A percentile compares a stretch with the other conserved stretches of the same genome.
Conservation (phyloP, 129 eudicot genomes). For the Calendula officinalis region DNA sequence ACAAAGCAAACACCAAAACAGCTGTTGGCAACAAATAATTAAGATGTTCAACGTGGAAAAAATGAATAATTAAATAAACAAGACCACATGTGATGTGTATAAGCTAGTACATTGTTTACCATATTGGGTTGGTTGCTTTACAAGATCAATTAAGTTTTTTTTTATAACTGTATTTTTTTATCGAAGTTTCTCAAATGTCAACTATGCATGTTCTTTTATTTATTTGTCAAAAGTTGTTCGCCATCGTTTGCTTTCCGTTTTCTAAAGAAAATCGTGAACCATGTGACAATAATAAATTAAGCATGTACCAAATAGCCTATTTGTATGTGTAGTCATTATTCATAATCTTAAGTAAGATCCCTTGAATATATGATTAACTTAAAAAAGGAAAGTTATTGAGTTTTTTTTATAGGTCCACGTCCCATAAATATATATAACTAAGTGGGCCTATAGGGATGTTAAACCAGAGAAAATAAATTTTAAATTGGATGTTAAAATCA, state of each 20-base stretch:
- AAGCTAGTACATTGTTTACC: neutral
- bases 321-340: neutral
- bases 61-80: neutral
- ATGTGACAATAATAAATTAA: neutral
- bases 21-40: slow-evolving; percentile 8
- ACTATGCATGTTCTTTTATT: neutral
- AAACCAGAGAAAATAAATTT: too few species aligned
- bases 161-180: neutral
- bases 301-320: neutral
- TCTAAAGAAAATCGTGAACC: slow-evolving; percentile 4
- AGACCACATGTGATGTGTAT: neutral
- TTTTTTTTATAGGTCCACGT: too few species aligned
- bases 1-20: neutral
- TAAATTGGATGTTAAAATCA: too few species aligned
- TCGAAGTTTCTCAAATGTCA: neutral
- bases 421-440: neutral
- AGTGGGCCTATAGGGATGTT: too few species aligned
- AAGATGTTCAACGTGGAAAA: neutral
- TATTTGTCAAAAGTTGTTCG: neutral
- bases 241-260: neutral
- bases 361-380: too few species aligned
- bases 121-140: neutral
- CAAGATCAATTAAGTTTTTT: neutral
- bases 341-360: neutral
- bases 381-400: too few species aligned